Evolutionary conservation across 176 grass and related monocot species (phyloP), one percentile per base, ranked within the genome.

Genomic region (Leersia perrieri): DNA sequence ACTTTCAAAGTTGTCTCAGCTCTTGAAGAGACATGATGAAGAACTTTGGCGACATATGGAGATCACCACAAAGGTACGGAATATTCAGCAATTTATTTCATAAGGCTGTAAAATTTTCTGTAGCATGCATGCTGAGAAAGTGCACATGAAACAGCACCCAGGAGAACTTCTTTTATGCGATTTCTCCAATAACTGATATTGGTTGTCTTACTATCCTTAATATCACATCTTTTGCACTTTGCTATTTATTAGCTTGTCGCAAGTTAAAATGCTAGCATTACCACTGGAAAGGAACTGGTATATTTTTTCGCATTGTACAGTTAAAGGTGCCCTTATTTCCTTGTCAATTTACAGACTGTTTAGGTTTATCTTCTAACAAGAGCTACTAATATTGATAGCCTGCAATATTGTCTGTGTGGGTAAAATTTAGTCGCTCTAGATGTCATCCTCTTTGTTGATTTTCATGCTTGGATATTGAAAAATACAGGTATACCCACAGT

Each of bases 21-120:
- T 98, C 36, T 84, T 98, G 73, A 98, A 95, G 90, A 83, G 70
- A 20, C 89, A 98, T 91, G 95, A 98, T 84, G 89, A 86, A 86
- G 95, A 98, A 58, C 95, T 98, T 39, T 95, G 95, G 95, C 84
- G 89, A 25, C 90, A 98, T 72, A 85, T 98, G 87, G 95, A 98
- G 36, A 76, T 81, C 69, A 82, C 83, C 35, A 87, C 76, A 16
- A 91, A 94, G 89, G 92, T 94, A 87, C 18, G 57, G n/a, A 55
- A 65, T 85, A 16, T 63, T 53, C 5, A 38, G 42, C 63, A 29
- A 12, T 84, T 35, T 57, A 38, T 51, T 61, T 26, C 27, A 30
- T 0, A 20, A 20, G 28, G 13, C 70, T 68, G 27, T 3, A 22
- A 79, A 33, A 5, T 88, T 16, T 66, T 2, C 34, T 63, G 3